Conservation (phyloP, 129 eudicot species). For the Ambrosia artemisiifolia region DNA sequence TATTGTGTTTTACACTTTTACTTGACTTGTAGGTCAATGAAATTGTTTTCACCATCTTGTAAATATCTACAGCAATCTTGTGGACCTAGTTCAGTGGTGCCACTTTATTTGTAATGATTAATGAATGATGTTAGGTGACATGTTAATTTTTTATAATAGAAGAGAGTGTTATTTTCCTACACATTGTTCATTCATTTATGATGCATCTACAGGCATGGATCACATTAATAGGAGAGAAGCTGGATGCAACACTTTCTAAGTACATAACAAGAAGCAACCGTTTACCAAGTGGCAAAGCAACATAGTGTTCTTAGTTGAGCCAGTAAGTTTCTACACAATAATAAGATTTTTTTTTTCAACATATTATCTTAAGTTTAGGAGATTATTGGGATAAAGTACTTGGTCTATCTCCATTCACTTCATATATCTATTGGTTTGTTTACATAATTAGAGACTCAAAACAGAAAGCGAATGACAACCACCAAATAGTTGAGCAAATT, state of each 20-base stretch:
- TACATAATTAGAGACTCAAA: slow-evolving; percentile 54
- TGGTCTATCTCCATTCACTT: background rate
- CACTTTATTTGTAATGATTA: background rate
- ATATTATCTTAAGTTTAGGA: background rate
- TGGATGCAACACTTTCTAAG: slow-evolving; percentile 82
- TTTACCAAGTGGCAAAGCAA: slow-evolving; percentile 26
- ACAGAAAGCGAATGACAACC: slow-evolving; percentile 45
- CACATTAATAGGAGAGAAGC: slow-evolving; percentile 76
- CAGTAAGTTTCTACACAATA: slow-evolving; percentile 19
- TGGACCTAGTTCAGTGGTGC: slow-evolving; percentile 5
- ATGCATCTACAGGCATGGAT: slow-evolving; percentile 79
- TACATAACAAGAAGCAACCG: slow-evolving; percentile 23
- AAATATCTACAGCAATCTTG: background rate
- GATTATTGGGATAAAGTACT: background rate
- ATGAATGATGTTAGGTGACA: background rate
- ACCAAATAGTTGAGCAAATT: slow-evolving; percentile 34
- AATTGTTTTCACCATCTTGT: background rate
- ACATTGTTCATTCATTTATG: background rate
- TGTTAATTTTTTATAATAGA: background rate
- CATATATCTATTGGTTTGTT: background rate
- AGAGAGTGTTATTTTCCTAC: background rate
- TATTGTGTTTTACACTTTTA: slow-evolving; percentile 6
- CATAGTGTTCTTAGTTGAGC: slow-evolving; percentile 23
- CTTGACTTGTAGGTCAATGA: background rate
- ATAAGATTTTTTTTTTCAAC: background rate